Evolutionary conservation across 106 monocot species (phyloP).

Genomic region (Cymbidium sinense): DNA sequence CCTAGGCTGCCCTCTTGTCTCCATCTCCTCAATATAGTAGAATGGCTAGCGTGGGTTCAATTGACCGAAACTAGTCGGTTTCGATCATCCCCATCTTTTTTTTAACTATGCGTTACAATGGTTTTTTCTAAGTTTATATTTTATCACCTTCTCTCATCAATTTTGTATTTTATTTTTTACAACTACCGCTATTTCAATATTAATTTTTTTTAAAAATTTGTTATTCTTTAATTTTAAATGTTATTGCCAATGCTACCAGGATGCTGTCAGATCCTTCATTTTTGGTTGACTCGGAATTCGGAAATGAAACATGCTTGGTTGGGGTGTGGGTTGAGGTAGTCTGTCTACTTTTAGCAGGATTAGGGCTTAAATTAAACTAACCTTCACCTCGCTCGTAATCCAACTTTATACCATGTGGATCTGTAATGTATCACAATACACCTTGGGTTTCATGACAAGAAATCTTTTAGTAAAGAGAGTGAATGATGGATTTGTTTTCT

Average conservation of each 20-base stretch:
- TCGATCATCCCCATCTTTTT: too few relatives aligned
- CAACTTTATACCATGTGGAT: not conserved
- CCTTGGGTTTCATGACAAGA: not conserved
- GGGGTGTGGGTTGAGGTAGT: not conserved
- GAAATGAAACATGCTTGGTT: not conserved
- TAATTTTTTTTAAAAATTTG: too few relatives aligned
- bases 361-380: not conserved
- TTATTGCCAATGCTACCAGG: not conserved
- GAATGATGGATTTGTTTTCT: not conserved
- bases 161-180: too few relatives aligned
- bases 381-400: not conserved
- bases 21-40: too few relatives aligned
- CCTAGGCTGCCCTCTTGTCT: too few relatives aligned
- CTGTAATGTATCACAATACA: not conserved
- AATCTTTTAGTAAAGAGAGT: not conserved
- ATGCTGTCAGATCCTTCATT: not conserved
- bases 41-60: too few relatives aligned
- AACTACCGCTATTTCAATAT: too few relatives aligned
- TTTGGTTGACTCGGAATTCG: not conserved
- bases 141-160: too few relatives aligned
- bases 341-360: not conserved
- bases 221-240: not conserved
- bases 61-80: too few relatives aligned
- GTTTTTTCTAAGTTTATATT: too few relatives aligned
- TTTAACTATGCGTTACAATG: too few relatives aligned